phyloP scores from a whole-genome alignment of 2,329 filamentous ascomycete species.

The Tolypocladium endophyticum region DNA sequence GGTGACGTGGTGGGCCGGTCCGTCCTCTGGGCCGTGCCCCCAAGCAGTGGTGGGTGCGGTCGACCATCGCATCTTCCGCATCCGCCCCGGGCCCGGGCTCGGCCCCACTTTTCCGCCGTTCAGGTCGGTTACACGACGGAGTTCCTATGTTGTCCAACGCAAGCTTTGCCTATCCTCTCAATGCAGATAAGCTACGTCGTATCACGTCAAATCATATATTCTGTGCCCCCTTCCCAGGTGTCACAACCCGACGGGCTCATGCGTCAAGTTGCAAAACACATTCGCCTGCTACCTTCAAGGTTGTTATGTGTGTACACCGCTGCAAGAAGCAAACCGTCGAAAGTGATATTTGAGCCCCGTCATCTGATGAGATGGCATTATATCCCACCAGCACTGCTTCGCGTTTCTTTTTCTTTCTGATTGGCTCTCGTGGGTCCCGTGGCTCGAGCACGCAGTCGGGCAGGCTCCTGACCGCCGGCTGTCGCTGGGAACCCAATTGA shows the following conservation, averaged over 20 bases:
- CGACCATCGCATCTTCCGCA: neutral
- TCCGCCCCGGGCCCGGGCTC: neutral
- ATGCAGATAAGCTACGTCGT: neutral
- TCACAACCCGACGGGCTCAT: neutral
- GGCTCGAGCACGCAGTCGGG: neutral
- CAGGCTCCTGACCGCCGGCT: neutral
- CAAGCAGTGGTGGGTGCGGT: neutral
- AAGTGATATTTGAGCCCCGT: neutral
- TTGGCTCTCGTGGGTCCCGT: neutral
- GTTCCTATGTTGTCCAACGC: neutral
- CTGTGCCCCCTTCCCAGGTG: neutral
- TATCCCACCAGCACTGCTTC: neutral
- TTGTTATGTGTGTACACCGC: no score
- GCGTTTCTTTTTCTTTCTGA: neutral
- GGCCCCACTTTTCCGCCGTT: neutral
- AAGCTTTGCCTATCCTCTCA: neutral
- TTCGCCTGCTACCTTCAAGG: no score
- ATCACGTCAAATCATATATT: neutral
- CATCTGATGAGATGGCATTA: no score
- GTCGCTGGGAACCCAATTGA: no score
- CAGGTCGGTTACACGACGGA: neutral
- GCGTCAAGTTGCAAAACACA: no score
- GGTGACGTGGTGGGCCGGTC: neutral
- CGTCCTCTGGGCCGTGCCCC: neutral
- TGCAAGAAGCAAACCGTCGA: neutral